Base-by-base conservation (phyloP, 768 basidiomycete species). In the Ramaria rubella region DNA sequence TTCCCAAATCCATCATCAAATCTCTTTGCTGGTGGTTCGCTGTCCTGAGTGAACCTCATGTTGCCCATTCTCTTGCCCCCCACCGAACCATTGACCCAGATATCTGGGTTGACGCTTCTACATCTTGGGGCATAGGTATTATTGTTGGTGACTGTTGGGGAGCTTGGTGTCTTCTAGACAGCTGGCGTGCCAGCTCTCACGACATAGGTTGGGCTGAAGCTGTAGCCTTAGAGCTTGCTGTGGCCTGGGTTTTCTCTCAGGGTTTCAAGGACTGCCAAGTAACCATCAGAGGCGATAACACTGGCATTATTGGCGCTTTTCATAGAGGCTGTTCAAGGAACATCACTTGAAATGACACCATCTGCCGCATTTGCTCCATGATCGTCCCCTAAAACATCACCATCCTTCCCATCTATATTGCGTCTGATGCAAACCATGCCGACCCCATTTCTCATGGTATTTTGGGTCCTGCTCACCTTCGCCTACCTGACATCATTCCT, bases 181-280 rank as follows among this genome's bases (percentile, higher is more conserved):
- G n/a, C 15, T 54, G 52, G 52, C 9, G 29, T 15, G 17, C 3
- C 1, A 40, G 21, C n/a, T 43, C 44, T 9, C 27, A 14, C 14
- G 55, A 56, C 31, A 56, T 56, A n/a, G 55, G 55, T 15, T 56
- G 44, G 44, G 55, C 55, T 11, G 45, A 56, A 34, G 29, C 44
- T 2, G 31, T 56, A 3, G 31, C 55, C 17, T 45, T 56, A 1
- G 55, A 56, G 19, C 1, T 56, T 4, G 45, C 55, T 24, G 26
- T 48, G 9, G n/a, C 21, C 5, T 33, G 29, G 6, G 7, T 56
- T 26, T 11, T n/a, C 19, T 19, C 23, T 15, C 21, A n/a, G 12
- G 38, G 44, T 15, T 9, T 31, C 26, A 21, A 24, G 15, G n/a
- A n/a, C n/a, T n/a, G n/a, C n/a, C n/a, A 56, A 15, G 27, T 56